phyloP scores from a whole-genome alignment of 1,284 basidiomycete species.

The Sporisorium graminicola region DNA sequence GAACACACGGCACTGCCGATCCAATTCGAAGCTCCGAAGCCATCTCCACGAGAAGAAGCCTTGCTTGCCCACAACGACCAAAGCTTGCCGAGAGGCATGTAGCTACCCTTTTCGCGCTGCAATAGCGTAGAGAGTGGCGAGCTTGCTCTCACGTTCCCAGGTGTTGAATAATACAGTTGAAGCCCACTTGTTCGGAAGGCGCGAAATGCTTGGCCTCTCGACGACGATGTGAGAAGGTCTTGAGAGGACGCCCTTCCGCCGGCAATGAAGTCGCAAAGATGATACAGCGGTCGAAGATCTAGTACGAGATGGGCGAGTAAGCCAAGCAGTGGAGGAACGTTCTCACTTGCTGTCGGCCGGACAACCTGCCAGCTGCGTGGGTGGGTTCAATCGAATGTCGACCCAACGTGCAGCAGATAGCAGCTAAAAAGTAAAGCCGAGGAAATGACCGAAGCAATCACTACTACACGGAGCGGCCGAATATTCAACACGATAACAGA shows the following conservation, averaged over 20 bases:
- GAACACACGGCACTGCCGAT: constrained; percentile 8
- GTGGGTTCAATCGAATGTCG: neutral
- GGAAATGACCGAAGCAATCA: constrained; percentile 4
- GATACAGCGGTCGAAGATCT: neutral
- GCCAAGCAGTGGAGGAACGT: neutral
- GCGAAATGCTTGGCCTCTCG: neutral
- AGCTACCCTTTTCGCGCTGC: neutral
- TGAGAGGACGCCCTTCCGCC: neutral
- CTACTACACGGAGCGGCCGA: neutral
- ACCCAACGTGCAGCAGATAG: neutral
- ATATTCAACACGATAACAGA: neutral
- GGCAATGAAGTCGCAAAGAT: neutral
- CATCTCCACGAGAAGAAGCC: neutral
- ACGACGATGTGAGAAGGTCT: neutral
- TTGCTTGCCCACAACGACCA: neutral
- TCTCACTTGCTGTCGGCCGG: neutral
- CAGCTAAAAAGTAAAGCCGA: neutral
- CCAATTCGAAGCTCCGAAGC: neutral
- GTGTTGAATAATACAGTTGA: neutral
- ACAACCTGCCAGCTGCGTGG: neutral
- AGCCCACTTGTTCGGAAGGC: neutral
- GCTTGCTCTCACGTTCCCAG: neutral
- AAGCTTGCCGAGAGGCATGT: neutral
- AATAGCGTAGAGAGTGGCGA: neutral
- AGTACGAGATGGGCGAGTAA: neutral